Base-by-base conservation (phyloP, 1,139 yeast species). In the Maudiozyma humilis region DNA sequence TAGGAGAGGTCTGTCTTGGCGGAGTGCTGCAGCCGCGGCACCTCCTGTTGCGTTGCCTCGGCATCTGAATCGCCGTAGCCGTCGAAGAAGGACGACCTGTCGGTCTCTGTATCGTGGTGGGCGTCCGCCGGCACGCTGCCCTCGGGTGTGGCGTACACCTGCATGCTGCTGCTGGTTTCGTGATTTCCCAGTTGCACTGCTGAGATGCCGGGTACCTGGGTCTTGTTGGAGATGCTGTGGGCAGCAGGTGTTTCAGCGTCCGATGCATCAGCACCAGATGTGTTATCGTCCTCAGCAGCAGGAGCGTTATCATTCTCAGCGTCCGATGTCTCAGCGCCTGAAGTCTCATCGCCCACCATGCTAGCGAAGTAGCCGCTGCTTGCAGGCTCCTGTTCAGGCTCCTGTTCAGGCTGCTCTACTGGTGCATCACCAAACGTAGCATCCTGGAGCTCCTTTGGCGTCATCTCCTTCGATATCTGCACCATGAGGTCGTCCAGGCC, bases 381-480 rank as follows among this genome's bases (percentile, higher is more conserved):
- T 13, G 44, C 38, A 10, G 42, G 38, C 12, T 13, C 17, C 14
- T 42, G 23, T 4, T 42, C 43, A 14, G 20, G 29, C 32, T 20
- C 32, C 7, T 36, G 32, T 4, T 25, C 31, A 36, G 10, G 23
- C 32, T 14, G 12, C 36, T 13, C 14, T 31, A 3, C 4, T 19
- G 15, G 30, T 2, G n/a, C 17, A 2, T 13, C 20, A 13, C 18
- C 31, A 15, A 27, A 32, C 6, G 10, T 29, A 5, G 10, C 19
- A 20, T 34, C 25, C 3, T 34, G 32, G 36, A 38, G 36, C 29
- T 44, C 27, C 32, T 47, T 43, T 10, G 62, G 61, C 4, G 61
- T 56, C 59, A 60, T 55, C 40, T 60, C 64, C 39, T 52, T 56
- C 2, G 64, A 59, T 12, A 60, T 58, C 34, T 60, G 57, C 3